Conservation (phyloP, 495 filamentous ascomycete genomes). For the Penicillium pulvis region DNA sequence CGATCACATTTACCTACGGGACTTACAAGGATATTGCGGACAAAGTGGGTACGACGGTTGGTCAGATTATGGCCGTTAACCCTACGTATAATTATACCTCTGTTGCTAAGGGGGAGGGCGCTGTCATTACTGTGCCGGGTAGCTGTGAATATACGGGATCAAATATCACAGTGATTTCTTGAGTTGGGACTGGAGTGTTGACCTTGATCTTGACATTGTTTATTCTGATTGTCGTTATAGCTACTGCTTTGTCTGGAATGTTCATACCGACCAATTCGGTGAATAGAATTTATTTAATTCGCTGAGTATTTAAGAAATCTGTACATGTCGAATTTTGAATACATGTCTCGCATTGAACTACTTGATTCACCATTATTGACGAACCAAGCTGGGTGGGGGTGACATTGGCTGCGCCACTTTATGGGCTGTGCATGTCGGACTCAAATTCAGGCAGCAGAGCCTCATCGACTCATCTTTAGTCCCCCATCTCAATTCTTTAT, state of each 20-base stretch:
- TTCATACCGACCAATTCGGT: too few species aligned
- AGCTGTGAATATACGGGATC: neutral
- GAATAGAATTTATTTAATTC: too few species aligned
- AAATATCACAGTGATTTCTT: neutral
- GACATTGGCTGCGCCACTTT: neutral
- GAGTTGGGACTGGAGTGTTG: neutral
- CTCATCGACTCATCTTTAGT: neutral
- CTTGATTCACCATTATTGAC: too few species aligned
- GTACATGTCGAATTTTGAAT: too few species aligned
- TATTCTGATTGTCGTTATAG: too few species aligned
- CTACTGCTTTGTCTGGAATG: too few species aligned
- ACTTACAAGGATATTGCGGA: conserved; percentile 27
- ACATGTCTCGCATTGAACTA: too few species aligned
- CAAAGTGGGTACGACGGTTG: conserved; percentile 17
- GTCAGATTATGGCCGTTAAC: conserved; percentile 24
- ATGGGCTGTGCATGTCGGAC: neutral
- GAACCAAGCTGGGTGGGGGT: too few species aligned
- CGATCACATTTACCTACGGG: conserved; percentile 20
- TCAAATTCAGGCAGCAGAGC: neutral
- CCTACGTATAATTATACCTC: conserved; percentile 20
- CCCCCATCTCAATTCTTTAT: too few species aligned
- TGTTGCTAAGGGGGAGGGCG: neutral
- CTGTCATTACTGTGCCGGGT: neutral
- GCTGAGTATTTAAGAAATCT: too few species aligned
- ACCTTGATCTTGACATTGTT: too few species aligned